Base-by-base conservation (phyloP, 768 basidiomycete genomes). In the Mycena vitilis region DNA sequence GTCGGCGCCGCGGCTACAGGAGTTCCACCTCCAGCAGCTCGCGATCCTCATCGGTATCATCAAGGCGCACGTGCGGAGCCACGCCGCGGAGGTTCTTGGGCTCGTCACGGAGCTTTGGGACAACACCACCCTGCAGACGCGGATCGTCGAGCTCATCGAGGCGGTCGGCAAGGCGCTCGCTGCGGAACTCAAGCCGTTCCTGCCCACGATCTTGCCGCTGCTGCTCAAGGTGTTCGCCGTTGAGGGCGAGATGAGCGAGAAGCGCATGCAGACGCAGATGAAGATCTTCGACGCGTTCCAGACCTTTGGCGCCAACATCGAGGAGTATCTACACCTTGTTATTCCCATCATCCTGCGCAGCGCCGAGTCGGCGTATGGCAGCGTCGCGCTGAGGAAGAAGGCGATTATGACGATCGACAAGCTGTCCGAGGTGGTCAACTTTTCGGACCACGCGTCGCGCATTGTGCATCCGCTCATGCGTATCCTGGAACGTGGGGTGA, bases 301-400 rank as follows among this genome's bases (percentile, higher is more conserved):
- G 73, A 95, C 96, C 1, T 99, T 99, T 75, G 98, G 98, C 12
- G 87, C 94, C 7, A 98, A 97, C 78, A 94, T 99, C 69, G 98
- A 99, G 77, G 98, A 99, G 78, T 99, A 98, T 79, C 86, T 99
- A 18, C 98, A 99, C 78, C 90, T 99, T 38, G 93, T 98, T 68
- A 93, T 99, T 56, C 98, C 98, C 0, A 91, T 96, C 71, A 95
- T 99, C 69, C 91, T 98, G 65, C 91, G 90, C 77, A 89, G 95
- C 8, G 96, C 95, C 71, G 98, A 99, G 76, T 87, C 94, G 42
- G 78, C 87, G 1, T 93, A 95, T 68, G 90, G 88, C 15, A 88
- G 89, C 6, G 87, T 87, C 4, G 81, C 88, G 18, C 82, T 99
- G 53, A 89, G 96, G 58, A 95, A 95, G 80, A 88, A 91, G 62